These are phyloP conservation scores for Eucalyptus decipiens DNA, from an alignment of 345 rosid genomes.

Conservation along the genomic window DNA sequence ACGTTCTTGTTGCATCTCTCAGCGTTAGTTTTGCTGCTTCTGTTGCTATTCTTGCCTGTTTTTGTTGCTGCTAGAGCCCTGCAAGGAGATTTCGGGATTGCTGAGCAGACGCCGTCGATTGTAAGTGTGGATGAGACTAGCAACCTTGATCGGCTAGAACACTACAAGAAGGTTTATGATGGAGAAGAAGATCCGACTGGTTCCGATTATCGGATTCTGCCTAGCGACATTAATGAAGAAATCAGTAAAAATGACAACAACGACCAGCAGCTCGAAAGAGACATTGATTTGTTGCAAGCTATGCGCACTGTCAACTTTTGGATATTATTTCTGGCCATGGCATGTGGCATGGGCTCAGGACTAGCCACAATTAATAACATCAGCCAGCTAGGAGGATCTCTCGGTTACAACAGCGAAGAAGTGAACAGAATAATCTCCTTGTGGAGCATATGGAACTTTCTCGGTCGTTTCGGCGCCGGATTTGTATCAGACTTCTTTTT, in stretches of 20 bases:
- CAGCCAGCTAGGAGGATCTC: constrained; percentile 43
- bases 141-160: neutral
- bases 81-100: neutral
- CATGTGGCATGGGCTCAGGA: constrained; percentile 53
- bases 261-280: neutral
- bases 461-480: constrained; percentile 35
- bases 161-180: neutral
- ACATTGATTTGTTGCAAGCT: constrained; percentile 23
- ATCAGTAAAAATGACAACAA: neutral
- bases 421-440: constrained; percentile 22
- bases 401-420: constrained; percentile 24
- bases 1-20: neutral
- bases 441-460: constrained; percentile 45
- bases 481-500: constrained; percentile 29
- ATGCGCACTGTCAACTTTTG: constrained; percentile 20
- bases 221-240: neutral
- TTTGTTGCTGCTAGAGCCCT: constrained; percentile 10
- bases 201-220: neutral
- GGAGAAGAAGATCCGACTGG: neutral
- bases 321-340: constrained; percentile 36
- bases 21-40: constrained; percentile 12
- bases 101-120: neutral
- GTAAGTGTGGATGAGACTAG: neutral
- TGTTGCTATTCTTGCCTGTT: constrained; percentile 28
- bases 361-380: constrained; percentile 37